Evolutionary conservation across 208 protist species (phyloP).

Genomic region (Crithidia acanthocephali): DNA sequence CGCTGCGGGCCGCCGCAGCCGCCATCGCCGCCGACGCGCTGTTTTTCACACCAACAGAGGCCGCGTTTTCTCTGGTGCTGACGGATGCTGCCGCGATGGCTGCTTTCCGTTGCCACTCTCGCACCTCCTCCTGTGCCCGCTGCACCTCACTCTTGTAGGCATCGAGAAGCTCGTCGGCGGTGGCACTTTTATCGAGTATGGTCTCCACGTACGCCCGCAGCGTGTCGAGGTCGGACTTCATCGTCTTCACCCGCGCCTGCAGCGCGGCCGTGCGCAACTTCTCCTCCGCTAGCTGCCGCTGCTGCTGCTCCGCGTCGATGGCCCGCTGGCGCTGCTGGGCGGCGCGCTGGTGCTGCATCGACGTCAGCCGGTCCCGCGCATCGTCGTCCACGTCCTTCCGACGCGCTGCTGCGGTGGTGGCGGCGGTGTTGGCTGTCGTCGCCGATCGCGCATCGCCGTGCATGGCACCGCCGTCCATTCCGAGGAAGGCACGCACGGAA

Average conservation of each 20-base stretch:
- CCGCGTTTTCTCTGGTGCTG: not conserved
- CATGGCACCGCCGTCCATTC: not conserved
- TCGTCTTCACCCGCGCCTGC: slow-evolving; percentile 56
- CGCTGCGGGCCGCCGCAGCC: slow-evolving; percentile 11
- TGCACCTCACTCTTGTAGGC: slow-evolving; percentile 72
- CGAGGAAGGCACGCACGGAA: slow-evolving; percentile 18
- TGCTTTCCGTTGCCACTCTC: slow-evolving; percentile 14
- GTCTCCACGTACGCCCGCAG: slow-evolving; percentile 57
- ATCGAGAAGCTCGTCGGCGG: slow-evolving; percentile 72
- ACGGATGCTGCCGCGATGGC: not conserved
- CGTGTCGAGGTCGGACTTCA: slow-evolving; percentile 68
- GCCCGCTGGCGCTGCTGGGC: slow-evolving; percentile 48
- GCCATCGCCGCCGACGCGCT: not conserved
- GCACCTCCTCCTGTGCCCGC: slow-evolving; percentile 25
- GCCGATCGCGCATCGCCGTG: slow-evolving; percentile 11
- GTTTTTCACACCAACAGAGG: slow-evolving; percentile 1
- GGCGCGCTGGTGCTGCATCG: slow-evolving; percentile 48
- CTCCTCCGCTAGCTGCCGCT: slow-evolving; percentile 42
- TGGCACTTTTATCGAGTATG: slow-evolving; percentile 71
- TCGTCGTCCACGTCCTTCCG: slow-evolving; percentile 64
- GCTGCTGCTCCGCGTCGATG: slow-evolving; percentile 31
- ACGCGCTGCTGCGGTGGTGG: slow-evolving; percentile 5
- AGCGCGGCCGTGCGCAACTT: slow-evolving; percentile 41
- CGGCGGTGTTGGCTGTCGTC: not conserved
- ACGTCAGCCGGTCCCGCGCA: slow-evolving; percentile 49